Conservation (phyloP, 2,329 filamentous ascomycete species). For the Fusarium pseudocircinatum region DNA sequence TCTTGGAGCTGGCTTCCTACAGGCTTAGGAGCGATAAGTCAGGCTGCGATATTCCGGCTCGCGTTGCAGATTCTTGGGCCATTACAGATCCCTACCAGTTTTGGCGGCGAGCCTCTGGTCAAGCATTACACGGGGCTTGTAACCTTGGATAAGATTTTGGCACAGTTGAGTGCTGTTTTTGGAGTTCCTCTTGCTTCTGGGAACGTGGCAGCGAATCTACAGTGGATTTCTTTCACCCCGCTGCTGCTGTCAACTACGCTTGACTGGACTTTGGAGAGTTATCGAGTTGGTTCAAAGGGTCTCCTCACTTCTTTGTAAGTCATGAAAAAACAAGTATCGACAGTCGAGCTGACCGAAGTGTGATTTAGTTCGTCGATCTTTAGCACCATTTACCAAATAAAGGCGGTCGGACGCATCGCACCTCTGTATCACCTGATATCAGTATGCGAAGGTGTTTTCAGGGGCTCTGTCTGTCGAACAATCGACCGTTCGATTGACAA, state of each 20-base stretch:
- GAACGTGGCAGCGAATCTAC: rapidly evolving
- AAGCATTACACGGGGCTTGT: not conserved
- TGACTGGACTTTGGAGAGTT: conserved; percentile 14
- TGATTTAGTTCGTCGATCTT: not conserved
- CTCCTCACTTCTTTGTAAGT: not conserved
- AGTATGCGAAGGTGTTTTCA: rapidly evolving
- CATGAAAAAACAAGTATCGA: rapidly evolving
- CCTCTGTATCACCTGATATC: not conserved
- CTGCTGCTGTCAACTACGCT: not conserved
- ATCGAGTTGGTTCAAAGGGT: not conserved
- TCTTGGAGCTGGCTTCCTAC: not conserved
- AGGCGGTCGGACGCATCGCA: not conserved
- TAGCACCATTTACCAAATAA: not conserved
- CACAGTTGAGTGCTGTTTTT: not conserved
- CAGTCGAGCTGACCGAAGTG: rapidly evolving
- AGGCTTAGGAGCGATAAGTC: not conserved
- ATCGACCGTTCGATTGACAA: not conserved
- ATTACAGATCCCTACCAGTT: not conserved
- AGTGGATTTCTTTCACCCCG: not conserved
- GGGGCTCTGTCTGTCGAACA: rapidly evolving
- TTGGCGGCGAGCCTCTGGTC: not conserved
- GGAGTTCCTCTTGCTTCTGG: not conserved
- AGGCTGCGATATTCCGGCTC: not conserved
- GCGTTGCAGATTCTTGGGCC: not conserved
- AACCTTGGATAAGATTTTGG: not conserved